Base-by-base conservation (phyloP, 306 rosid genomes). In the Prunus salicina region DNA sequence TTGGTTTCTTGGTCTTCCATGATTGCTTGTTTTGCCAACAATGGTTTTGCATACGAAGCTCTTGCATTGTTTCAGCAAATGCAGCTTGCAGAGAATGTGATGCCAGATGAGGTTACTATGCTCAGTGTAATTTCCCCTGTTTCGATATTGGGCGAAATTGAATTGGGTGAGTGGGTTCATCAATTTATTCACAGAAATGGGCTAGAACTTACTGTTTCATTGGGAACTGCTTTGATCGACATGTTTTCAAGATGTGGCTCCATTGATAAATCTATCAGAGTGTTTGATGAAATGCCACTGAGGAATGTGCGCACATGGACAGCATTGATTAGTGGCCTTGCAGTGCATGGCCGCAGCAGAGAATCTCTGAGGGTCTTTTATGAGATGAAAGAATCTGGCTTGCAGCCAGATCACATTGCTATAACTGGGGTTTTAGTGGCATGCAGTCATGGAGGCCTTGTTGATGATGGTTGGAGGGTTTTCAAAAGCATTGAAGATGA, bases 371-470 rank as follows among this genome's bases (percentile, higher is more conserved):
- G 62, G 24, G 24, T 56, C 28, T 56, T 56, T 56, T 20, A 56
- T 56, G 62, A 56, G 62, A 56, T 56, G 62, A 56, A 56, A 20
- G 20, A 20, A 10, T 56, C 62, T 56, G 62, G 62, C 5, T 10
- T 56, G 14, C 62, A 56, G 62, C 62, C 62, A 20, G 62, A 56
- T 56, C 14, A 20, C 10, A 56, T 56, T 56, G 20, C 28, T 20
- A 20, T 56, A 20, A 56, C 62, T 20, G 62, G 28, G 28, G 62
- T 56, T 56, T 56, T 56, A 22, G 62, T 56, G 13, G 30, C 64
- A 22, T 24, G 64, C 64, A 58, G 30, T 22, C 64, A 60, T 12
- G 64, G 64, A 22, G 64, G 64, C 64, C 64, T 60, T 60, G 64
- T 60, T 60, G 64, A 60, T 4, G 64, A 60, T 60, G 65, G 65